Base-by-base conservation (phyloP, 2,329 filamentous ascomycete species). In the Dothiorella sarmentorum region DNA sequence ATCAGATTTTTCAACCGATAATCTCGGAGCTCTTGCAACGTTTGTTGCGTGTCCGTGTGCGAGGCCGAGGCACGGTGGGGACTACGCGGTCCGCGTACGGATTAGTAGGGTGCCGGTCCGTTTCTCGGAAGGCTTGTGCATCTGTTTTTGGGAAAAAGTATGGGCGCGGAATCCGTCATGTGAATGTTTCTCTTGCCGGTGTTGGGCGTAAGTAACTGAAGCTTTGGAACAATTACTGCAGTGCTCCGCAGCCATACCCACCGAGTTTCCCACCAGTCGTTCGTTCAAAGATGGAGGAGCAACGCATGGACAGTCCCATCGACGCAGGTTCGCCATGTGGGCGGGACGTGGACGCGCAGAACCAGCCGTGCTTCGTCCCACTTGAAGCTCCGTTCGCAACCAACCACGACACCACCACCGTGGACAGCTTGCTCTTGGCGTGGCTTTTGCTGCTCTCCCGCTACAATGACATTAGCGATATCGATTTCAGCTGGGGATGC, bases 381-480 rank as follows among this genome's bases (percentile, higher is more conserved):
- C 10, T 45, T 15, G 43, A 45, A n/a, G 24, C n/a, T 27, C 44
- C 27, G 1, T 20, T 49, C 4, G 10, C 44, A 2, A 7, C 9
- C 7, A 10, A 9, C 4, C 20, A 31, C 13, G 29, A 33, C 29
- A 13, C n/a, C 44, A 33, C 27, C 26, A 52, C 9, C 7, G 35
- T 18, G 3, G 55, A 58, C 20, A 5, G 51, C 55, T 17, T 58
- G 40, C 43, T 58, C 9, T 29, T 58, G 40, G 6, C 55, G 10
- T 58, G 55, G 55, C 10, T 58, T n/a, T 17, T 58, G 15, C 27
- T 51, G 0, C 55, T 58, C n/a, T 27, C 27, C 18, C 55, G 55
- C 13, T 33, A 35, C 26, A 18, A 20, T 27, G 40, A 42, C n/a
- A 33, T 15, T 22, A 29, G 40, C 27, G 40, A 58, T n/a, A n/a